Evolutionary conservation across 2,329 filamentous ascomycete species (phyloP), one percentile per base, ranked within the genome.

Genomic region (Alternaria ethzedia): DNA sequence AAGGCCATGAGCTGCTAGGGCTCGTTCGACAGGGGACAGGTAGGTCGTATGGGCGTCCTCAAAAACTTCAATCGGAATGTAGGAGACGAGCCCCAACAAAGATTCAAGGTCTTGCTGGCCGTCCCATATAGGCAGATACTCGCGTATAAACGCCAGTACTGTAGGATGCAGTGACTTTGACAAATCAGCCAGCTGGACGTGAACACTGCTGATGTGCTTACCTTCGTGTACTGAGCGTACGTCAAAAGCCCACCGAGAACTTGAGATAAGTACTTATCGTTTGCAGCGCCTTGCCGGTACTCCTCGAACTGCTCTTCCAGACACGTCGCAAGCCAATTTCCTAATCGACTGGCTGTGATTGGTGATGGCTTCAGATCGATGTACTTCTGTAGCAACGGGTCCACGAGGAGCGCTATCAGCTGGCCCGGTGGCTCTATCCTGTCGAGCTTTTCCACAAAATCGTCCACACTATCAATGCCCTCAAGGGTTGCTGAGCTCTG

Each of bases 401-500:
- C 91, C 2, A 87, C 87, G 13, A 96, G 82, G 5, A 92, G 88
- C 6, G 93, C 91, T 44, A 94, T 88, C 2, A 96, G 84, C 78
- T 97, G 93, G 66, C 91, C 94, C 0, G 93, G 93, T 44, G 94
- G 82, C 77, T 96, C 91, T 25, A 97, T 89, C 68, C 86, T 91
- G 70, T 96, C 92, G 9, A 97, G 79, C 60, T 87, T 91, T 47
- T 87, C 86, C 6, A 93, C 89, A 63, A 97, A 90, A 54, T 88
- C 85, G 23, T 88, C 83, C 12, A 89, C 89, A 64, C 85, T 89
- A 70, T 93, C 90, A 57, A 96, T 88, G 73, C 96, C 93, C 75
- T 96, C 93, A 6, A 96, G 80, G 10, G 80, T 82, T 13, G 81
- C 4, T 88, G 80, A 81, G 21, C 70, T 68, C 78, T 82, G 57